Conservation (phyloP, 2,329 filamentous ascomycete genomes). For the Huntiella moniliformis region DNA sequence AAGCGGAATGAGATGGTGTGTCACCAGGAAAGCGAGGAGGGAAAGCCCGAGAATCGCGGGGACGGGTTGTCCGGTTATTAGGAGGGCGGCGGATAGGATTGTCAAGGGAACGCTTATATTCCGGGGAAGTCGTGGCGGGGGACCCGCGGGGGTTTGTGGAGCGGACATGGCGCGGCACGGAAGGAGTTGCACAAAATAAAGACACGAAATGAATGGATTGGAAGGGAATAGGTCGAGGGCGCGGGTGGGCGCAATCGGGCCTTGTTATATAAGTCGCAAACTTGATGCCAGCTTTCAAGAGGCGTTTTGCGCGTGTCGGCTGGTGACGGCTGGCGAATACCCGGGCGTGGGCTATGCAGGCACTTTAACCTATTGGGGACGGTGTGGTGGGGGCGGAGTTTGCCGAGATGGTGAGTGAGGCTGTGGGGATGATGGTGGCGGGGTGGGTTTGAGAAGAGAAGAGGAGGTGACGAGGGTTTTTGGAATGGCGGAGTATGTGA, state of each 20-base stretch:
- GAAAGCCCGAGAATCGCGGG: conserved; percentile 77
- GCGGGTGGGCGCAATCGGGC: too few species aligned
- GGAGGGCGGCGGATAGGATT: conserved; percentile 60
- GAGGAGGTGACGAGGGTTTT: too few species aligned
- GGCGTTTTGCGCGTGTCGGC: neutral
- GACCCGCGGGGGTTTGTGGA: conserved; percentile 30
- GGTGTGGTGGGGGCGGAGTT: too few species aligned
- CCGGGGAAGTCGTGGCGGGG: conserved; percentile 31
- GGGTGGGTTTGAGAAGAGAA: too few species aligned
- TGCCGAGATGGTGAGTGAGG: too few species aligned
- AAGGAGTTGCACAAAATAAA: neutral
- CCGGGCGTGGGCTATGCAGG: neutral
- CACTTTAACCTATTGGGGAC: too few species aligned
- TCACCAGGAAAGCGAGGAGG: conserved; percentile 61
- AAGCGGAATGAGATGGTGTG: conserved; percentile 81
- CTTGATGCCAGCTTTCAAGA: too few species aligned
- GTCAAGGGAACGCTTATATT: conserved; percentile 51
- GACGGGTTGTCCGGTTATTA: conserved; percentile 64
- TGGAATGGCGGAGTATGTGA: too few species aligned
- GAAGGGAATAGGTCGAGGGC: too few species aligned
- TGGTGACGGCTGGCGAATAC: neutral
- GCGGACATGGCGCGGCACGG: conserved; percentile 16
- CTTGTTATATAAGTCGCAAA: too few species aligned
- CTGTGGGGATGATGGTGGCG: too few species aligned
- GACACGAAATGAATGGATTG: too few species aligned